Base-by-base conservation (phyloP, 2,329 filamentous ascomycete species). In the Penicillium brasilianum region DNA sequence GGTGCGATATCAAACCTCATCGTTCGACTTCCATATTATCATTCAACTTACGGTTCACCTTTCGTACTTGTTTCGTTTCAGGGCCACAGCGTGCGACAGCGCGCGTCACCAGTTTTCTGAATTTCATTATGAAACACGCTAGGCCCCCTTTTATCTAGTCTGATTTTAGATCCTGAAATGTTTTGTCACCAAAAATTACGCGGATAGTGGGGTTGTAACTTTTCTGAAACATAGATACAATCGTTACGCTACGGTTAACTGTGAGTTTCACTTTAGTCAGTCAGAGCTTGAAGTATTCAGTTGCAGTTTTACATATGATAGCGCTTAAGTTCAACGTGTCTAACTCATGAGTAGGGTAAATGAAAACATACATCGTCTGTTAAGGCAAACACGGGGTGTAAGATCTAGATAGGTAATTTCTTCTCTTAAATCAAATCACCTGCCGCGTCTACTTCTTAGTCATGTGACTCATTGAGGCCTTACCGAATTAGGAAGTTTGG, bases 401-500 rank as follows among this genome's bases (percentile, higher is more conserved):
- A 44, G 20, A 44, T 22, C 41, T 2, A 44, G 11, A 18, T 18
- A 44, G 25, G 44, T 48, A 30, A 48, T 48, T 28, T 28, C 41
- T 28, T 28, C 22, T 46, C 22, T 46, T 8, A 14, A 46, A 46
- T 46, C 43, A 46, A n/a, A 48, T 48, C 44, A 30, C 25, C 25
- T 30, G 44, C 25, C 22, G 13, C 13, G 44, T 30, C 25, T 30
- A 48, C 22, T 48, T 48, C 5, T 30, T 14, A 48, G 44, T 48
- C 44, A 48, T 30, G 25, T 48, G 44, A 30, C 25, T 10, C 8
- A 30, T n/a, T 48, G 25, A 30, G 25, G 44, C 44, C 30, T 48
- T 48, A 48, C 44, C 44, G 25, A 30, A 30, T 48, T 48, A 48
- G 25, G 25, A 48, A 48, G 25, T 48, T 48, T n/a, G 44, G 44